Percentiles rank a stretch among this genome's conserved stretches.
Conservation (phyloP, 2,329 filamentous ascomycete genomes). For the Aspergillus thermomutatus region DNA sequence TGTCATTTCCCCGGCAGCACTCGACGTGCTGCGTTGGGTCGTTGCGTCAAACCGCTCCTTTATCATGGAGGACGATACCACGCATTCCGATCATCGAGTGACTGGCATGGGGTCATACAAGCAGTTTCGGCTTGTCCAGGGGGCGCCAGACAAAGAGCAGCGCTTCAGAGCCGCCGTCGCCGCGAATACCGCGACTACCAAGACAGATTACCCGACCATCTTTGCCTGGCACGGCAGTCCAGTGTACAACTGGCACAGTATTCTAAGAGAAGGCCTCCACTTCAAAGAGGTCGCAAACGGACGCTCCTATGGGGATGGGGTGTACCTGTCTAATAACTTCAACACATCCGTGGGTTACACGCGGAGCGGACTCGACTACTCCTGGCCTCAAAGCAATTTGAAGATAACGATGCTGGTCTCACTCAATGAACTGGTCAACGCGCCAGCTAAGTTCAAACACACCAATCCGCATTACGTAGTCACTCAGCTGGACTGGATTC, state of each 20-base stretch:
- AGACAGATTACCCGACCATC: conserved; percentile 60
- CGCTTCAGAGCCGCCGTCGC: conserved; percentile 65
- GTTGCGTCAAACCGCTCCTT: conserved; percentile 85
- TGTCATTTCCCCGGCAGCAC: conserved; percentile 61
- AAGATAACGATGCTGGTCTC: conserved; percentile 61
- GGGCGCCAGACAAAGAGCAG: conserved; percentile 80
- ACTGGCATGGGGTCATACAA: conserved; percentile 64
- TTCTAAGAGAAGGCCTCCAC: conserved; percentile 77
- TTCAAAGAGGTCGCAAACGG: conserved; percentile 63
- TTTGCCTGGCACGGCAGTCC: conserved; percentile 85
- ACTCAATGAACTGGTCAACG: conserved; percentile 82
- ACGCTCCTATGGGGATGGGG: conserved; percentile 71
- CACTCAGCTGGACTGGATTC: conserved; percentile 76
- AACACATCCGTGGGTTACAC: conserved; percentile 56
- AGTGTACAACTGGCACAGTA: conserved; percentile 81
- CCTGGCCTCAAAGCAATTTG: conserved; percentile 68
- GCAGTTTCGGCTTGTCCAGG: conserved; percentile 86
- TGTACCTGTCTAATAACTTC: conserved; percentile 70
- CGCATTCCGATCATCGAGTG: conserved; percentile 50
- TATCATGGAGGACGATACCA: conserved; percentile 69
- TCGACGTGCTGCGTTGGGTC: conserved; percentile 77
- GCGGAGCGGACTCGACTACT: neutral
- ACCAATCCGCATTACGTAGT: conserved; percentile 66
- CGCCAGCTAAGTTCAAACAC: conserved; percentile 58
- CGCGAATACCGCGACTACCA: conserved; percentile 32